Conservation (phyloP, 805 yeast genomes). For the Candida boleticola region DNA sequence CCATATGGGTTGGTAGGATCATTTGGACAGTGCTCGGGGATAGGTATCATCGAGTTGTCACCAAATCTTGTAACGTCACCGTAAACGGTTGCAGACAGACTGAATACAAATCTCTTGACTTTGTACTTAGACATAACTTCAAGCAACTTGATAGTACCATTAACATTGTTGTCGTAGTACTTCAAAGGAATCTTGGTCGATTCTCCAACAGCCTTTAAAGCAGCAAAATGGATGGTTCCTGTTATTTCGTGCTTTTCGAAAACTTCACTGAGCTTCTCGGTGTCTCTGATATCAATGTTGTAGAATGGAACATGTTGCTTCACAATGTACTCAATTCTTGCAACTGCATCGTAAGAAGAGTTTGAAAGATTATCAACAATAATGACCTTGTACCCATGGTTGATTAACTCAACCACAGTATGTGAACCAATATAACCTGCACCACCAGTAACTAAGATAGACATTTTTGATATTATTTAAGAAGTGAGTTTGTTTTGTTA, state of each 20-base stretch:
- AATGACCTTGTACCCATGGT: conserved; percentile 66
- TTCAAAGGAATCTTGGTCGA: conserved; percentile 63
- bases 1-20: conserved; percentile 82
- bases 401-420: conserved; percentile 62
- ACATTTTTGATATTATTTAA: conserved; percentile 14
- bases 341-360: conserved; percentile 64
- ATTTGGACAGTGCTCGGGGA: conserved; percentile 74
- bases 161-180: conserved; percentile 67
- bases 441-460: conserved; percentile 77
- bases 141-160: conserved; percentile 60
- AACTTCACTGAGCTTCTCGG: conserved; percentile 44
- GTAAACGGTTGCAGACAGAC: conserved; percentile 80
- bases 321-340: conserved; percentile 57
- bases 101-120: conserved; percentile 61
- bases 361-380: conserved; percentile 69
- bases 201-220: conserved; percentile 81
- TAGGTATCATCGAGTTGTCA: conserved; percentile 59
- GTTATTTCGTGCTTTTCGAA: conserved; percentile 49
- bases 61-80: conserved; percentile 76
- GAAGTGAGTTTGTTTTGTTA: too few relatives aligned
- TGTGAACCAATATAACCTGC: conserved; percentile 88
- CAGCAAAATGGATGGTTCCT: conserved; percentile 77
- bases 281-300: conserved; percentile 55
- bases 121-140: conserved; percentile 46
- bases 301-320: conserved; percentile 51